A percentile compares a stretch with the other conserved stretches of the same genome.
Evolutionary conservation across 129 eudicot genomes (phyloP).

Genomic region (Glebionis coronaria): DNA sequence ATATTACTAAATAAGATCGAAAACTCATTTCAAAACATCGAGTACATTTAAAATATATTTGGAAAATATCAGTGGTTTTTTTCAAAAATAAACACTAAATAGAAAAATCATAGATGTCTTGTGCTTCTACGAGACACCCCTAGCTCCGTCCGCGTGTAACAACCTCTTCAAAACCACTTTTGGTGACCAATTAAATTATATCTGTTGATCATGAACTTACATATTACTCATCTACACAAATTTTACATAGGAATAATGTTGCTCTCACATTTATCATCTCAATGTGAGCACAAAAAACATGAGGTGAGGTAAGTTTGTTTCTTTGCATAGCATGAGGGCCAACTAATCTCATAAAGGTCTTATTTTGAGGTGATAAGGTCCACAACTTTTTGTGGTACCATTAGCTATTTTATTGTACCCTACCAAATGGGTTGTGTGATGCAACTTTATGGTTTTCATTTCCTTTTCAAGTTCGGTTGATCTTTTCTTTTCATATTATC

Average conservation of each 20-base stretch:
- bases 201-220: too few species aligned
- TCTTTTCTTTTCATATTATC: conserved; percentile 2
- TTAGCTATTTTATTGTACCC: conserved; percentile 27
- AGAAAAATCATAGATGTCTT: too few species aligned
- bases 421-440: conserved; percentile 27
- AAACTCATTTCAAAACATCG: too few species aligned
- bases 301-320: background rate
- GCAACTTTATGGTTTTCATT: conserved; percentile 19
- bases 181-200: too few species aligned
- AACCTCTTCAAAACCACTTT: too few species aligned
- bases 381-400: conserved; percentile 19
- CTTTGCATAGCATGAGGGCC: background rate
- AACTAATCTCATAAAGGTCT: conserved; percentile 6
- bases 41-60: too few species aligned
- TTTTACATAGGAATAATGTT: background rate
- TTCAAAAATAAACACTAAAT: too few species aligned
- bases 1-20: too few species aligned
- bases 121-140: too few species aligned
- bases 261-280: background rate
- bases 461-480: conserved; percentile 24
- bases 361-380: background rate
- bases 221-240: too few species aligned
- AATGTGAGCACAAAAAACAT: background rate
- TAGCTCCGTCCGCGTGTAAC: too few species aligned
- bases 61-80: too few species aligned